Base-by-base conservation (phyloP, 1,284 basidiomycete genomes). In the Apiotrichum gamsii region DNA sequence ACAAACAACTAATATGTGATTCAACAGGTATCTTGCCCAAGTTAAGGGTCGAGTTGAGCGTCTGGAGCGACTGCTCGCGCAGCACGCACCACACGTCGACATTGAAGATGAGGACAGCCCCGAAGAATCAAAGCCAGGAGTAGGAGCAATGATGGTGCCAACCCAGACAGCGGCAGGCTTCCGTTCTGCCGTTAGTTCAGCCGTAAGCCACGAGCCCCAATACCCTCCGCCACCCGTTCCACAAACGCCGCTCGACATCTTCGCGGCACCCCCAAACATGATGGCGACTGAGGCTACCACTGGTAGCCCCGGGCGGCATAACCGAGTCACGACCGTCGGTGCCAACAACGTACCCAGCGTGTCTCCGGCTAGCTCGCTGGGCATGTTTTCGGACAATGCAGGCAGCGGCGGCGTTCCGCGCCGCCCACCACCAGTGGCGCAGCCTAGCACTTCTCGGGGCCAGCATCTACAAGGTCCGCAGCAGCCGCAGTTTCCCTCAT, bases 1-100 rank as follows among this genome's bases (percentile, higher is more conserved):
- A n/a, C n/a, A n/a, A n/a, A n/a, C n/a, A n/a, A n/a, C n/a, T n/a
- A n/a, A n/a, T n/a, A n/a, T n/a, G n/a, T n/a, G n/a, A n/a, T n/a
- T n/a, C n/a, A n/a, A 39, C 20, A 57, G 55, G 43, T 57, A 59
- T 36, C 43, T 61, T n/a, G 49, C 51, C 28, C 51, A 54, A n/a
- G 53, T 56, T 6, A 47, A 54, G 18, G 43, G 48, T 9, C 49
- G 52, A 2, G 51, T 59, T 16, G 46, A 46, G 13, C 28, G 43
- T 10, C 46, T 61, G 8, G 52, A 61, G 18, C 39, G 33, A 8
- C 38, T 55, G 8, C 44, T 61, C 5, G 35, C 40, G 3, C 32
- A 45, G 33, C 43, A 48, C 25, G 51, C 45, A 1, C 47, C 52
- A 1, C 47, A 55, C 24, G 31, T 52, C 43, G 9, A 41, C 16